A percentile compares a stretch with the other conserved stretches of the same genome.
phyloP scores from a whole-genome alignment of 1,284 basidiomycete genomes.

The Apiotrichum sp. region DNA sequence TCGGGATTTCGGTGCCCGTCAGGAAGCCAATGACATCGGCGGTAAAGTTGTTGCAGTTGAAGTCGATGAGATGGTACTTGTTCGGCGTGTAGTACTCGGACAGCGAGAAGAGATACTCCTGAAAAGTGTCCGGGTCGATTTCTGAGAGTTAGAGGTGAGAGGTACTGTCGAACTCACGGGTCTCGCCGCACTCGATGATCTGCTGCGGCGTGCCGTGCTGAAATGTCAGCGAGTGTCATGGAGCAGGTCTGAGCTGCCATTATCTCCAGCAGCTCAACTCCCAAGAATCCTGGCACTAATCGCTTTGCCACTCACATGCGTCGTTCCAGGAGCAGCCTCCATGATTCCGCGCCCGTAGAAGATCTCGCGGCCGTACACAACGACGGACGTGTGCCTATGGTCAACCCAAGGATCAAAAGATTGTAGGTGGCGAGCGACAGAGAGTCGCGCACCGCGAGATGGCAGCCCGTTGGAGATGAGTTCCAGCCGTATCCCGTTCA shows the following conservation, averaged over 20 bases:
- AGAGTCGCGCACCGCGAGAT: no score
- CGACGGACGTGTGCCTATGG: slow-evolving; percentile 66
- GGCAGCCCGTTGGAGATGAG: no score
- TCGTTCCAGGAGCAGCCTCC: slow-evolving; percentile 61
- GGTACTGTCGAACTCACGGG: slow-evolving; percentile 32
- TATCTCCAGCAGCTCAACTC: no score
- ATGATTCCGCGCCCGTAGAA: slow-evolving; percentile 84
- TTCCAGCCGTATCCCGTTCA: background rate
- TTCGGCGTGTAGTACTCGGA: slow-evolving; percentile 74
- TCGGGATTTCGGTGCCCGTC: slow-evolving; percentile 69
- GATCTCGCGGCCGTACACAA: slow-evolving; percentile 74
- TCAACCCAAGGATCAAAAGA: background rate
- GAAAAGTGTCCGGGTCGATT: slow-evolving; percentile 74
- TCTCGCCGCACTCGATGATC: slow-evolving; percentile 72
- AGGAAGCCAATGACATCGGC: slow-evolving; percentile 78
- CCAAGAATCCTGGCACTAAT: no score
- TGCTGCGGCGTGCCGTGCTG: slow-evolving; percentile 73
- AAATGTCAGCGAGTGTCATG: background rate
- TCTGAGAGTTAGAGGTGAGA: slow-evolving; percentile 24
- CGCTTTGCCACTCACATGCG: slow-evolving; percentile 50
- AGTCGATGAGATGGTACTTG: slow-evolving; percentile 82
- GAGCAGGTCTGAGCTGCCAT: no score
- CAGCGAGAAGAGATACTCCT: slow-evolving; percentile 71
- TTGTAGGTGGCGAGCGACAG: no score
- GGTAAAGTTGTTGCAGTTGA: slow-evolving; percentile 77